Evolutionary conservation across 2,329 filamentous ascomycete genomes (phyloP), one percentile per base, ranked within the genome.

Genomic region (Exophiala viscosa): DNA sequence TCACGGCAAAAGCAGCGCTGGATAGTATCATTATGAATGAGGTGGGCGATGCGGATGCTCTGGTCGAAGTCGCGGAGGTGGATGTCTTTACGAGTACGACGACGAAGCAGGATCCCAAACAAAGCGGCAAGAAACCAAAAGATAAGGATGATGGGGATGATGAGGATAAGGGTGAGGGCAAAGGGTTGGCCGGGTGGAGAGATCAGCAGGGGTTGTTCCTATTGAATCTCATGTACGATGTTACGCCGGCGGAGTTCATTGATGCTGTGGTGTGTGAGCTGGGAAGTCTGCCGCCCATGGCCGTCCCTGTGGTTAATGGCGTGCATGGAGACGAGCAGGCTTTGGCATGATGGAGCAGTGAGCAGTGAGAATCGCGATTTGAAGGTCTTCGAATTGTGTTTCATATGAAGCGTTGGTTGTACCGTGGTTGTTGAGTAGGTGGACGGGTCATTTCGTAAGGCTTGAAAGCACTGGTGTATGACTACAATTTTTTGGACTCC

Each of bases 11-110:
- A 52, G 89, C 96, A 9, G 88, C 90, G 5, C 83, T 95, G 11
- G 93, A 97, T 71, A 92, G 90, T 18, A 88, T 97, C 60, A 92
- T 93, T 38, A 86, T 90, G 65, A 99, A 99, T 69, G 93, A 99
- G 74, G 86, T 96, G 57, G 90, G 83, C 72, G 79, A 91, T 69
- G 65, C 89, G 70, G 82, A 87, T 69, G 78, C 89, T 72, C 72
- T 87, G 20, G 67, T 74, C n/a, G 59, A 64, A 18, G 23, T 34
- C 14, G 39, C 49, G 3, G 46, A 59, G 9, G 64, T 31, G 10
- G 47, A 57, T 4, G 45, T 57, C 6, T 33, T 61, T 3, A 58
- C 58, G 5, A 48, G 51, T 10, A 47, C 54, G 10, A 49, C 40
- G 32, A 17, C 31, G 36, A 48, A 39, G 40, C 17, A 23, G 51